Evolutionary conservation across 2,329 filamentous ascomycete genomes (phyloP).

Genomic region (Allantophomopsis lycopodina): DNA sequence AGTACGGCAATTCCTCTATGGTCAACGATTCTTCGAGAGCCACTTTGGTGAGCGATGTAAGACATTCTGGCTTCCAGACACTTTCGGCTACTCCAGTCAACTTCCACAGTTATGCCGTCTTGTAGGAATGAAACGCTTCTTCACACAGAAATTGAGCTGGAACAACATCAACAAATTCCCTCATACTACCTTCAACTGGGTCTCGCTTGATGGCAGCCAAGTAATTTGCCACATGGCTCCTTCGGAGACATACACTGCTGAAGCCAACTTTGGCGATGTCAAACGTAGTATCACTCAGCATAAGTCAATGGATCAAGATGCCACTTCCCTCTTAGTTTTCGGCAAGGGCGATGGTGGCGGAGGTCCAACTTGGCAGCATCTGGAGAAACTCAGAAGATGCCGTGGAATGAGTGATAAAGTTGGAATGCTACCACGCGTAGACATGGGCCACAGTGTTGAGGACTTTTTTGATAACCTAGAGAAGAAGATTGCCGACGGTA

Average conservation of each 20-base stretch:
- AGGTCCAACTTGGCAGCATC: slow-evolving; percentile 82
- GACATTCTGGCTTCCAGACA: slow-evolving; percentile 97
- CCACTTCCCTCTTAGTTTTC: slow-evolving; percentile 82
- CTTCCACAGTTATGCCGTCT: slow-evolving; percentile 86
- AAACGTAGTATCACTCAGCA: slow-evolving; percentile 81
- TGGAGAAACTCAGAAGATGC: slow-evolving; percentile 88
- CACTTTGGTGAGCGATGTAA: slow-evolving; percentile 78
- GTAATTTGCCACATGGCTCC: slow-evolving; percentile 98
- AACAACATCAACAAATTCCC: slow-evolving; percentile 99
- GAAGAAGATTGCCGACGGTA: slow-evolving; percentile 47
- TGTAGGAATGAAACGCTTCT: slow-evolving; percentile 91
- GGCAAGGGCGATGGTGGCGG: slow-evolving; percentile 95
- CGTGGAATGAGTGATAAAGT: slow-evolving; percentile 83
- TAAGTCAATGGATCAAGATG: slow-evolving; percentile 90
- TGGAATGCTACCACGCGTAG: slow-evolving; percentile 71
- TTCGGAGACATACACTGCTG: slow-evolving; percentile 86
- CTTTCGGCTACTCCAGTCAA: slow-evolving; percentile 93
- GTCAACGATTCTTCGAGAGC: slow-evolving; percentile 87
- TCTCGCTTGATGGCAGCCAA: slow-evolving; percentile 86
- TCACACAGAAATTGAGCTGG: slow-evolving; percentile 98
- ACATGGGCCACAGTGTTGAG: slow-evolving; percentile 81
- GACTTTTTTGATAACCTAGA: slow-evolving; percentile 85
- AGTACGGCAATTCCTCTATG: slow-evolving; percentile 87
- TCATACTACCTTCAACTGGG: slow-evolving; percentile 98
- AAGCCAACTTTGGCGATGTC: slow-evolving; percentile 89